phyloP scores from a whole-genome alignment of 1,284 basidiomycete genomes.

The Boletellus dicymbophilus region DNA sequence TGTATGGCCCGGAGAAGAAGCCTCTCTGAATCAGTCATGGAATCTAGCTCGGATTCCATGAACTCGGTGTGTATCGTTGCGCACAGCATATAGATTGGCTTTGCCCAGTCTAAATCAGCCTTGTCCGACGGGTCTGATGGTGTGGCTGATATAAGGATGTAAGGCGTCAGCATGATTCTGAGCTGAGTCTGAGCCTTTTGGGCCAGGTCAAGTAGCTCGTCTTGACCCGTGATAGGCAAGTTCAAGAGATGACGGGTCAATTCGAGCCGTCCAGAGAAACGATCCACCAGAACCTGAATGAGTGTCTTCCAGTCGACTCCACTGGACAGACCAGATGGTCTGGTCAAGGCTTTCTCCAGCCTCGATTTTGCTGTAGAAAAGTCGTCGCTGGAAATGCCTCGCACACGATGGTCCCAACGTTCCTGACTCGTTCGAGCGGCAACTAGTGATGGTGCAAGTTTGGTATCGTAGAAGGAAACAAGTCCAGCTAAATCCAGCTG shows the following conservation, averaged over 20 bases:
- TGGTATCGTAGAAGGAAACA: conserved; percentile 36
- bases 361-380: conserved; percentile 11
- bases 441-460: conserved; percentile 29
- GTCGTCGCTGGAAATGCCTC: conserved; percentile 29
- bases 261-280: conserved; percentile 45
- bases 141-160: conserved; percentile 2
- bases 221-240: conserved; percentile 1
- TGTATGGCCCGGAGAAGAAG: conserved; percentile 35
- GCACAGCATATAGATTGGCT: conserved; percentile 26
- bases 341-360: conserved; percentile 23
- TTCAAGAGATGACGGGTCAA: conserved; percentile 38
- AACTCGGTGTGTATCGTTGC: conserved; percentile 36
- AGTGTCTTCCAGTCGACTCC: conserved; percentile 46
- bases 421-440: conserved; percentile 23
- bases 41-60: conserved; percentile 13
- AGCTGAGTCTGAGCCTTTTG: conserved; percentile 20
- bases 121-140: conserved; percentile 1
- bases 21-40: conserved; percentile 38
- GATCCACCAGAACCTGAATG: conserved; percentile 40
- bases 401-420: conserved; percentile 28
- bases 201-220: conserved; percentile 6
- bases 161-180: conserved; percentile 21
- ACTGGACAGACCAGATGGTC: conserved; percentile 21
- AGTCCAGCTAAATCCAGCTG: conserved; percentile 31
- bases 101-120: conserved; percentile 22